Percentiles rank a stretch among this genome's conserved stretches.
Conservation (phyloP, 2,329 filamentous ascomycete genomes). For the Penicillium nordicum region DNA sequence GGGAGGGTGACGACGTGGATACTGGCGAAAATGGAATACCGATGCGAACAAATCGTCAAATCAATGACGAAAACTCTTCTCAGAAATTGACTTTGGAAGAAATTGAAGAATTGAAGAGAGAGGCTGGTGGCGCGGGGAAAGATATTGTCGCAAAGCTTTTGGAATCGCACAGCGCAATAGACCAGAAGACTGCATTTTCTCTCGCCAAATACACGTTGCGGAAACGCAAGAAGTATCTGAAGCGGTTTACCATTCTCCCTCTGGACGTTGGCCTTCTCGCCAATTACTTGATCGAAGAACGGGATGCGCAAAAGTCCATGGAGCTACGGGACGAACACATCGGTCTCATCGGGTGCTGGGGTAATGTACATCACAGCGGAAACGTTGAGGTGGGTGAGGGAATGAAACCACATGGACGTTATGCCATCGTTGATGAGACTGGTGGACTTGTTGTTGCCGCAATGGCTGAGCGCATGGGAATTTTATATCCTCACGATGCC, state of each 20-base stretch:
- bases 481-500: slow-evolving; percentile 58
- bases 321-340: slow-evolving; percentile 83
- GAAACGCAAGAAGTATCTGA: slow-evolving; percentile 91
- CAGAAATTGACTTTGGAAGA: slow-evolving; percentile 73
- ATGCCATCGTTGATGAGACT: slow-evolving; percentile 83
- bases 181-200: slow-evolving; percentile 92
- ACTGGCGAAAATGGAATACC: slow-evolving; percentile 41
- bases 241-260: slow-evolving; percentile 79
- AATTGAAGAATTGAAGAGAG: slow-evolving; percentile 68
- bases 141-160: slow-evolving; percentile 92
- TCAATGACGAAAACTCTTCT: slow-evolving; percentile 60
- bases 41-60: slow-evolving; percentile 62
- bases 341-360: slow-evolving; percentile 80
- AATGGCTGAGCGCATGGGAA: slow-evolving; percentile 83
- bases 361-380: slow-evolving; percentile 77
- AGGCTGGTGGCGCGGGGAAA: slow-evolving; percentile 74
- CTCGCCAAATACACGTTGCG: slow-evolving; percentile 93
- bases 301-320: slow-evolving; percentile 75
- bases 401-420: slow-evolving; percentile 56
- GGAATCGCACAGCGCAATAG: slow-evolving; percentile 80
- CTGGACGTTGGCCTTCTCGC: slow-evolving; percentile 74
- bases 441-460: slow-evolving; percentile 77
- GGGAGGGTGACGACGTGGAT: slow-evolving; percentile 36
- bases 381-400: slow-evolving; percentile 27
- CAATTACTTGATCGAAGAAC: slow-evolving; percentile 74